phyloP scores from a whole-genome alignment of 176 grass and related monocot genomes.

The Cenchrus americanus region DNA sequence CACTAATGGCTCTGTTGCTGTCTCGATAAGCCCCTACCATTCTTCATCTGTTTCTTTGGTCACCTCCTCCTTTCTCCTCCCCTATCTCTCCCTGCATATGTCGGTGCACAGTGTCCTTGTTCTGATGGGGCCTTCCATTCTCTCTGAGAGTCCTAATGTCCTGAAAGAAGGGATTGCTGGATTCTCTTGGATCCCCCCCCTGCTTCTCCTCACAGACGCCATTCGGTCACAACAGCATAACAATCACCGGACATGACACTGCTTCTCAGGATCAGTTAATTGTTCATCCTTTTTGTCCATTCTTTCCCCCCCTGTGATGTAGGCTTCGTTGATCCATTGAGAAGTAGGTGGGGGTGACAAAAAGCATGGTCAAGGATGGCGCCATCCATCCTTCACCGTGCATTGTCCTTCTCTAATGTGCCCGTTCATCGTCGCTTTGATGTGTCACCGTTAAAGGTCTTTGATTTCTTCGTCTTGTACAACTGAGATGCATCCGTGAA shows the following conservation, averaged over 20 bases:
- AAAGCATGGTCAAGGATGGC: slow-evolving; percentile 25
- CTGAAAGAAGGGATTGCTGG: slow-evolving; percentile 5
- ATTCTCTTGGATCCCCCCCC: slow-evolving; percentile 3
- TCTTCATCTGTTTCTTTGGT: slow-evolving; percentile 40
- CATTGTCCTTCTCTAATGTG: slow-evolving; percentile 14
- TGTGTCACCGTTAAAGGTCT: slow-evolving; percentile 4
- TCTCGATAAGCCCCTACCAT: slow-evolving; percentile 16
- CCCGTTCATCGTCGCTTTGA: not conserved
- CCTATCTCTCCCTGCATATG: slow-evolving; percentile 34
- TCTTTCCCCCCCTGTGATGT: slow-evolving; percentile 4
- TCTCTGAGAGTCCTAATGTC: slow-evolving; percentile 12
- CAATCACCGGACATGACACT: not conserved
- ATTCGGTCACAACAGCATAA: not conserved
- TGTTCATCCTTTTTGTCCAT: not conserved
- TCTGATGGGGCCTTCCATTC: slow-evolving; percentile 18
- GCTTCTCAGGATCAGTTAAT: not conserved
- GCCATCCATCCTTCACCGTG: slow-evolving; percentile 26
- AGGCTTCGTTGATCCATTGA: slow-evolving; percentile 23
- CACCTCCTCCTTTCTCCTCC: slow-evolving; percentile 8
- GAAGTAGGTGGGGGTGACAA: not conserved
- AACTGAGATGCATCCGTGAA: not conserved
- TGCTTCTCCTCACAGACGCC: not conserved
- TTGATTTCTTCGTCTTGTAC: not conserved
- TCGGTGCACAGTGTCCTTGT: slow-evolving; percentile 1
- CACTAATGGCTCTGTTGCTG: slow-evolving; percentile 24